Conservation (phyloP, 495 filamentous ascomycete species). For the Trichocladium antarcticum region DNA sequence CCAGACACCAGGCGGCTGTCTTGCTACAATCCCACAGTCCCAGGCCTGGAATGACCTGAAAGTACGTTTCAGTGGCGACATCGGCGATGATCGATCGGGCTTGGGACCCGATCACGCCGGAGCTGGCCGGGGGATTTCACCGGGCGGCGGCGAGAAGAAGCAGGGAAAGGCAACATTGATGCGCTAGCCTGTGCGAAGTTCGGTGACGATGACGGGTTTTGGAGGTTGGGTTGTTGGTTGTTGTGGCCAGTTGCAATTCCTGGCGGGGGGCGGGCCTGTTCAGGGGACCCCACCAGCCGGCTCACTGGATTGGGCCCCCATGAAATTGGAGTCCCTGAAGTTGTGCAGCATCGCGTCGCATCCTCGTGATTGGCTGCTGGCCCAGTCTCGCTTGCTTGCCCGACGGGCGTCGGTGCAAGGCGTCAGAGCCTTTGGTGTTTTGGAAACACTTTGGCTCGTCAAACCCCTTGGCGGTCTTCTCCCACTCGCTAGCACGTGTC, state of each 20-base stretch:
- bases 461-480: slow-evolving; percentile 9
- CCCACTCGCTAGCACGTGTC: background rate
- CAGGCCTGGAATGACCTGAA: background rate
- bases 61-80: background rate
- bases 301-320: slow-evolving; percentile 21
- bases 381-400: slow-evolving; percentile 1
- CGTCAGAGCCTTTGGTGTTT: slow-evolving; percentile 7
- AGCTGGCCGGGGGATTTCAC: no score
- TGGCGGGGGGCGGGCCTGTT: slow-evolving; percentile 2
- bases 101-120: no score
- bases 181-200: background rate
- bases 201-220: background rate
- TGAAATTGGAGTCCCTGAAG: slow-evolving; percentile 23
- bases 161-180: background rate
- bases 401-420: slow-evolving; percentile 16
- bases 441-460: slow-evolving; percentile 10
- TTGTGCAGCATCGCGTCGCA: slow-evolving; percentile 27
- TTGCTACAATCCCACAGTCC: background rate
- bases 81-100: no score
- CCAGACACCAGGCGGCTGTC: background rate
- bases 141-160: background rate
- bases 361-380: slow-evolving; percentile 23
- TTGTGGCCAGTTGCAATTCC: background rate
- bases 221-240: slow-evolving; percentile 1
- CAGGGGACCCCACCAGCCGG: slow-evolving; percentile 2